phyloP scores from a whole-genome alignment of 495 filamentous ascomycete species.

The Glonium stellatum region DNA sequence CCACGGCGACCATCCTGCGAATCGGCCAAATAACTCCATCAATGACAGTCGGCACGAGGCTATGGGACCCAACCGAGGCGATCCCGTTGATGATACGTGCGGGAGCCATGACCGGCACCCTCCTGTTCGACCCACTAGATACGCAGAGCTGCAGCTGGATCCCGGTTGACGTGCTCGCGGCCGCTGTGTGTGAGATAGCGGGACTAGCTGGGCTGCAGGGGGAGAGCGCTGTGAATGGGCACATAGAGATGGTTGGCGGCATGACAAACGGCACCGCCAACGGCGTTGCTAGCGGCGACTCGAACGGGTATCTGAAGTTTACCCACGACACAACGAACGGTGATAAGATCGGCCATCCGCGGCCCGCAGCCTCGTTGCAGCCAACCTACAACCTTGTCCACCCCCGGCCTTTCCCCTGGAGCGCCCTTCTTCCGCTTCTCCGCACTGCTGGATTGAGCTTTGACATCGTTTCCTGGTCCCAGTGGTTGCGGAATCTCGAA shows the following conservation, averaged over 20 bases:
- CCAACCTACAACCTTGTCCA: slow-evolving; percentile 50
- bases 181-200: slow-evolving; percentile 43
- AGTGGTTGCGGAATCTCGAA: slow-evolving; percentile 42
- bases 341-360: too few species aligned
- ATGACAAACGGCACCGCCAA: too few species aligned
- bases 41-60: slow-evolving; percentile 38
- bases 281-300: too few species aligned
- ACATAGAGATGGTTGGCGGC: too few species aligned
- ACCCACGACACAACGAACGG: too few species aligned
- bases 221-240: background rate
- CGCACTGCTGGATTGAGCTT: slow-evolving; percentile 41
- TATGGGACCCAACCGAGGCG: slow-evolving; percentile 56
- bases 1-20: slow-evolving; percentile 42
- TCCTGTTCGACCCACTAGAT: slow-evolving; percentile 36
- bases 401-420: slow-evolving; percentile 46
- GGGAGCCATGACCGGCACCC: slow-evolving; percentile 40
- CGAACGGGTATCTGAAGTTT: too few species aligned
- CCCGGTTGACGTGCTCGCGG: slow-evolving; percentile 49
- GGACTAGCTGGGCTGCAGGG: too few species aligned
- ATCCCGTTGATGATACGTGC: slow-evolving; percentile 51
- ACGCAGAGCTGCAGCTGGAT: slow-evolving; percentile 40
- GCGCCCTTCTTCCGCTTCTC: slow-evolving; percentile 43
- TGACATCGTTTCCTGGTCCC: slow-evolving; percentile 38
- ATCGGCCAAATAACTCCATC: slow-evolving; percentile 48
- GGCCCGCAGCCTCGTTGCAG: background rate